Evolutionary conservation across 2,329 filamentous ascomycete genomes (phyloP), one percentile per base, ranked within the genome.

Genomic region (Monosporascus sp.): DNA sequence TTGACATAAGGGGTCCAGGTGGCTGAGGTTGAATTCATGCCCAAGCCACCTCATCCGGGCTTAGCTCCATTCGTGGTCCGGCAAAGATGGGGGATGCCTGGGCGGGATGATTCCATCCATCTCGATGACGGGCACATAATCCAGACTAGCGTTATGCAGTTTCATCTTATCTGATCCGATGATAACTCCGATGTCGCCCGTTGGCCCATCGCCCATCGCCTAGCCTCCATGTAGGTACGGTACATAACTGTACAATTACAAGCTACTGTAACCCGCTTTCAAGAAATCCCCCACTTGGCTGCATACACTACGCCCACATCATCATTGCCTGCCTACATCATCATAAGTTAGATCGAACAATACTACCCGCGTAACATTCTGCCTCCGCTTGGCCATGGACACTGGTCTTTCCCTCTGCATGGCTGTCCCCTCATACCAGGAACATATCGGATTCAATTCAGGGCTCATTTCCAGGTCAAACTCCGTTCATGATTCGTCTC

Each of bases 91-190:
- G 14, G 43, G 22, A 31, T 43, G 24, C 19, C 5, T 16, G 11
- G 17, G 24, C 7, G 24, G 22, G 20, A 31, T 17, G 20, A 52
- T 45, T 52, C 44, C 36, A 19, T 37, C 31, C 8, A 8, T 16
- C 14, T 27, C 43, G 43, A 24, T 24, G 43, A 31, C n/a, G 43
- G 43, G 24, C 16, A 46, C 43, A 17, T 17, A n/a, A 46, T 46
- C 11, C 4, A 31, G 43, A 22, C 50, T 62, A 57, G 56, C 46
- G 45, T 51, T 27, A 63, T 61, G 61, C 65, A 65, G 57, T 55
- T 68, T 59, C 66, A 79, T 79, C 76, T 79, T 77, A 79, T 79
- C 75, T 70, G 76, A 79, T 79, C 75, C 69, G 61, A 69, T 74
- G 76, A 80, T 80, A 76, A 77, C 60, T 63, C 74, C 74, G 73